These are phyloP conservation scores for Colletotrichum somersetense DNA, from an alignment of 2,329 filamentous ascomycete species.

Conservation along the genomic window DNA sequence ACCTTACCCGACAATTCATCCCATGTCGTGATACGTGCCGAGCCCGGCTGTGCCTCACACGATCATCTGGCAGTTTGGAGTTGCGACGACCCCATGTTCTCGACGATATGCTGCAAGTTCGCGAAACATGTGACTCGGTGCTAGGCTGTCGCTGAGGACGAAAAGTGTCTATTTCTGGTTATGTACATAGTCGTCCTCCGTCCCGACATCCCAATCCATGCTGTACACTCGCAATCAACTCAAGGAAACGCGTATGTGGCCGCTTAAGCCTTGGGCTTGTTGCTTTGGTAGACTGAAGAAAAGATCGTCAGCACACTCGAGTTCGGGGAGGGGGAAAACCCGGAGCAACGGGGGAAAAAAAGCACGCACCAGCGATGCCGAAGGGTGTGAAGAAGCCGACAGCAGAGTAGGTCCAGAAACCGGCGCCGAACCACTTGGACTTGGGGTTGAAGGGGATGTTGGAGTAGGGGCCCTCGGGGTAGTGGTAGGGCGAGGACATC, in stretches of 20 bases:
- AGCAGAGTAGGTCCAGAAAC: conserved; percentile 81
- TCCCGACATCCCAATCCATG: conserved; percentile 44
- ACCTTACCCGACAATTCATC: too few species aligned
- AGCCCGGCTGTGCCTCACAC: background rate
- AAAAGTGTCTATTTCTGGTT: conserved; percentile 50
- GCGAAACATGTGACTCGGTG: background rate
- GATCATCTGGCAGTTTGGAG: background rate
- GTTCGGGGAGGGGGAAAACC: background rate
- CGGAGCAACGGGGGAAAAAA: conserved; percentile 29
- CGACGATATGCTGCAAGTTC: background rate
- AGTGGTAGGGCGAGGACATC: conserved; percentile 94
- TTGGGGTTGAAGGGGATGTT: conserved; percentile 98
- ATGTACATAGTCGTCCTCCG: conserved; percentile 49
- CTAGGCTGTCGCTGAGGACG: conserved; percentile 38
- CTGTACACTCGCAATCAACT: conserved; percentile 37
- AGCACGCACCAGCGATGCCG: conserved; percentile 70
- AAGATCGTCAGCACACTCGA: conserved; percentile 43
- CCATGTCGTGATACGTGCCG: background rate
- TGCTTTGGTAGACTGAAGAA: conserved; percentile 62
- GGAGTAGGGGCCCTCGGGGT: conserved; percentile 93
- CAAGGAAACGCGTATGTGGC: conserved; percentile 23
- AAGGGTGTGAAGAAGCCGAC: conserved; percentile 72
- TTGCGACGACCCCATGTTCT: background rate
- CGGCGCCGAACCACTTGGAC: conserved; percentile 84
- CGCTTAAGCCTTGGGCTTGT: conserved; percentile 59